Base-by-base conservation (phyloP, 2,329 filamentous ascomycete genomes). In the Cadophora luteo-olivacea region DNA sequence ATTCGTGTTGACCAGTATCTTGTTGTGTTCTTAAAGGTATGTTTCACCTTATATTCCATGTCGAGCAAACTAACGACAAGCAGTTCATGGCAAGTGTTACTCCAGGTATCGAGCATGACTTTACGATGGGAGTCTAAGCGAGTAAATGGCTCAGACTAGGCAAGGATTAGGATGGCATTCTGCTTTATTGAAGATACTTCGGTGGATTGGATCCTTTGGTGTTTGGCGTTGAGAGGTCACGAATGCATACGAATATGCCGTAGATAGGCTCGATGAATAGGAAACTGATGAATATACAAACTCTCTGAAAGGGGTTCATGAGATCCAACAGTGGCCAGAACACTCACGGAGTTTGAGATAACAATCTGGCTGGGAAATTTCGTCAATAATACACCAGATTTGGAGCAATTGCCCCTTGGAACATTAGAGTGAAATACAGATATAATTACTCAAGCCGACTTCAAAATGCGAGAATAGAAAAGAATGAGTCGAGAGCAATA, bases 41-140 rank as follows among this genome's bases (percentile, higher is more conserved):
- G 61, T 16, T 58, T 7, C 33, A 24, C 16, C 8, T 7, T 58
- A n/a, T 79, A 41, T 4, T 58, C 24, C 3, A 16, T 3, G 4
- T 49, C 14, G 25, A 45, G 62, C 54, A 25, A 36, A 63, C 70
- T 76, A 70, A 73, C 57, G 38, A 4, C 65, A 36, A 85, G 84
- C 91, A 87, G 86, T 93, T 93, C 80, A 92, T 93, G 84, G 90
- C 91, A 41, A 96, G 91, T 75, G 96, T 99, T 55, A 98, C 95
- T 19, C 96, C 96, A 6, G 94, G 94, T 60, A 98, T 99, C 80
- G 95, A 98, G 82, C 93, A 97, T 80, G 95, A 98, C 79, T 97
- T 97, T 80, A 98, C 95, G 0, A 97, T 97, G 94, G 92, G 93
- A 6, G 90, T 97, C 49, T 97, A 84, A 64, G 33, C 9, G 22